These are phyloP conservation scores for Trifolium pratense DNA, from an alignment of 306 rosid species.

Conservation along the genomic window DNA sequence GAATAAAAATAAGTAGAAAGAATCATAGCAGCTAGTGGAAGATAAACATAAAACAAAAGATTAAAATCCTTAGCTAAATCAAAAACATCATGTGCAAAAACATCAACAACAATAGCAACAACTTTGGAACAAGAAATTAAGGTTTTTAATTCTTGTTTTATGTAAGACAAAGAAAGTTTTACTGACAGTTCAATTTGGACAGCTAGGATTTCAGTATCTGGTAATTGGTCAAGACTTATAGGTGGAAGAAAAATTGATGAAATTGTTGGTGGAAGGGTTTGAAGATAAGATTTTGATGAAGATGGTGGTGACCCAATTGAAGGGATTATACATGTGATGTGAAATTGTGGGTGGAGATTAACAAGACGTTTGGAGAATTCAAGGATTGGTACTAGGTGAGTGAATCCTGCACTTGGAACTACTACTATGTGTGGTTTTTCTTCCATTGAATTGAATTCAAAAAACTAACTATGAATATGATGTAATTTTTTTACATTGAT, in stretches of 20 bases:
- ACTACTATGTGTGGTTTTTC: constrained; percentile 45
- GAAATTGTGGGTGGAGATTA: constrained; percentile 38
- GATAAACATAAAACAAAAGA: constrained; percentile 39
- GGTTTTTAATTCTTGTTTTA: constrained; percentile 30
- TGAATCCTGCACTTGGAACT: constrained; percentile 43
- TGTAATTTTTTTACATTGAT: neutral
- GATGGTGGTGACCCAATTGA: neutral
- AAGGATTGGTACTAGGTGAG: constrained; percentile 41
- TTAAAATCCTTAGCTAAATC: constrained; percentile 43
- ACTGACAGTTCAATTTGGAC: constrained; percentile 45
- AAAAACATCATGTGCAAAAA: constrained; percentile 27
- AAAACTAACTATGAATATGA: no score
- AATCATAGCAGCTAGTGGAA: constrained; percentile 43
- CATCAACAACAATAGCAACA: constrained; percentile 47
- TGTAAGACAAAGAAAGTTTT: constrained; percentile 21
- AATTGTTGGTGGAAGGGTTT: constrained; percentile 44
- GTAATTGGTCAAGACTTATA: neutral
- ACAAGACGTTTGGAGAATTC: constrained; percentile 44
- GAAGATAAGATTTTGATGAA: constrained; percentile 36
- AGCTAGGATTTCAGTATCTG: neutral
- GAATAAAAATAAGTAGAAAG: constrained; percentile 34
- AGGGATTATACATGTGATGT: constrained; percentile 43
- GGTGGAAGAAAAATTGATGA: constrained; percentile 33
- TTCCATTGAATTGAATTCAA: constrained; percentile 3
- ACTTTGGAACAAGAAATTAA: constrained; percentile 12